phyloP scores from a whole-genome alignment of 2,329 filamentous ascomycete species.

The Penicillium frequentans region DNA sequence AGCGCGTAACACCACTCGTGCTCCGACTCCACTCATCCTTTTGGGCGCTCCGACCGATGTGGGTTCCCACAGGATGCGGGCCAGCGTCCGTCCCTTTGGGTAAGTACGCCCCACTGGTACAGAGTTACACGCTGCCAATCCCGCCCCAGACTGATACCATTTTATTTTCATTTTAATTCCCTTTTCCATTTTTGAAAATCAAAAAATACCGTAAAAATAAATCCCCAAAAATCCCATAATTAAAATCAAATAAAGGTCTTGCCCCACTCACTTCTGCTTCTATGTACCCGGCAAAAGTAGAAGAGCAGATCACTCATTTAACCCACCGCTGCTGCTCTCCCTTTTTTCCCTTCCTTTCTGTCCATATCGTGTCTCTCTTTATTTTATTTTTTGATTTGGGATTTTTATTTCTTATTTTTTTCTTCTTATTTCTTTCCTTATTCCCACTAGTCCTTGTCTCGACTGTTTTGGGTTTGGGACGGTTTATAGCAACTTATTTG shows the following conservation, averaged over 20 bases:
- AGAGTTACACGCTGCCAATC: conserved; percentile 5
- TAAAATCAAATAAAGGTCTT: conserved; percentile 24
- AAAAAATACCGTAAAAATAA: neutral
- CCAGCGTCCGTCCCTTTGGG: conserved; percentile 10
- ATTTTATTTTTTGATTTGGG: conserved; percentile 29
- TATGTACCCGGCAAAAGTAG: conserved; percentile 27
- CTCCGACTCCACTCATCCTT: conserved; percentile 10
- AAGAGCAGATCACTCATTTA: conserved; percentile 40
- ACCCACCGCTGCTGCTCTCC: conserved; percentile 32
- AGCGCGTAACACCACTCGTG: conserved; percentile 14
- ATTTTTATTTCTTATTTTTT: conserved; percentile 28
- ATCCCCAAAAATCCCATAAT: neutral
- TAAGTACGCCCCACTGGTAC: neutral
- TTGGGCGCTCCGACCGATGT: conserved; percentile 14
- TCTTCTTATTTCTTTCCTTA: conserved; percentile 23
- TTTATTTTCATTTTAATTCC: conserved; percentile 3
- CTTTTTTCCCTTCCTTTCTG: conserved; percentile 18
- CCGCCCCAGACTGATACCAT: conserved; percentile 17
- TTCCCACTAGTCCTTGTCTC: conserved; percentile 26
- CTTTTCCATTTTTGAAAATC: neutral
- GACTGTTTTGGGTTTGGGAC: conserved; percentile 32
- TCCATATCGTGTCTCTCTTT: conserved; percentile 36
- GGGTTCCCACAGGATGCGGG: conserved; percentile 2
- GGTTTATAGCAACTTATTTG: conserved; percentile 23
- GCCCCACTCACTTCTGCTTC: conserved; percentile 20